These are phyloP conservation scores for Graphiopsis chlorocephala DNA, from an alignment of 2,329 filamentous ascomycete genomes.

Conservation along the genomic window DNA sequence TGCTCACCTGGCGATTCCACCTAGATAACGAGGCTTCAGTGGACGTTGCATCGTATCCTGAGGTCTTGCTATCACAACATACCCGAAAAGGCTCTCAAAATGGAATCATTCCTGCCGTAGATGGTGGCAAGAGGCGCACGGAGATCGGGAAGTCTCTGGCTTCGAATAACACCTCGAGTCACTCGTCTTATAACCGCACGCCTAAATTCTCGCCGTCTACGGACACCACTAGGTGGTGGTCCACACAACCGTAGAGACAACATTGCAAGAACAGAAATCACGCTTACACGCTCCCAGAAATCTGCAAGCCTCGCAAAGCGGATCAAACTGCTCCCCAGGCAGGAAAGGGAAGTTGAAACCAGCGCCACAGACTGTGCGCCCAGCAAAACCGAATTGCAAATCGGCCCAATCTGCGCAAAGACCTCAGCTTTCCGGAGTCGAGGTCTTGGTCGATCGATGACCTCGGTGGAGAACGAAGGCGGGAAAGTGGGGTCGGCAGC, in stretches of 20 bases:
- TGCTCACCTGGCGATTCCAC: background rate
- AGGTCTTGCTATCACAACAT: background rate
- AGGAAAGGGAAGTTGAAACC: background rate
- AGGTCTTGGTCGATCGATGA: constrained; percentile 11
- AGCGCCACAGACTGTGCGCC: background rate
- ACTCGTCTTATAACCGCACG: background rate
- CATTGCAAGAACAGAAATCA: background rate
- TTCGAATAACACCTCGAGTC: background rate
- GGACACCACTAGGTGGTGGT: too few species aligned
- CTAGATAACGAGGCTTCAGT: background rate
- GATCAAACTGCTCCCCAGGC: background rate
- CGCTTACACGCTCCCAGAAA: background rate
- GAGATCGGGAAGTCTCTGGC: background rate
- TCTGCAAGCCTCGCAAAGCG: background rate
- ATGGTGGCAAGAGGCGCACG: background rate
- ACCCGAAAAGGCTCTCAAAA: background rate
- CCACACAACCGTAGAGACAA: too few species aligned
- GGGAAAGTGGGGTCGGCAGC: constrained; percentile 11
- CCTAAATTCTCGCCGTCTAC: background rate
- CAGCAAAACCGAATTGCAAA: background rate
- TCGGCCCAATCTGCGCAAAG: background rate
- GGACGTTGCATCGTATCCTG: background rate
- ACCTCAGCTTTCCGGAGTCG: background rate
- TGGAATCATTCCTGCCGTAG: background rate
- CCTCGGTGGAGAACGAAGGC: background rate